Evolutionary conservation across 257 asterid genomes (phyloP).

Genomic region (Sherardia arvensis): DNA sequence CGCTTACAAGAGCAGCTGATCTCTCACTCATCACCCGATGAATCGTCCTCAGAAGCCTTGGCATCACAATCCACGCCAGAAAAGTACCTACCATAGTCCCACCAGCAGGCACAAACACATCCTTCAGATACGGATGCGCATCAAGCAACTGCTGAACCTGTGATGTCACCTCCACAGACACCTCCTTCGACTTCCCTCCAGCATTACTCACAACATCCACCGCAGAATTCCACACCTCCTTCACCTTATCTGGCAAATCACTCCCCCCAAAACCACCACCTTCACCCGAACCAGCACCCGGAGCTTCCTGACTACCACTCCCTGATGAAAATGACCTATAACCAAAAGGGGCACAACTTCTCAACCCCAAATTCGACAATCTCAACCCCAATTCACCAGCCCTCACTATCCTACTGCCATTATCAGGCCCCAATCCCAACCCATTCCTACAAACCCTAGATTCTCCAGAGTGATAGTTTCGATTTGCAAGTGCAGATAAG

Average conservation of each 20-base stretch:
- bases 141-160: constrained; percentile 63
- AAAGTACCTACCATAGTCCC: constrained; percentile 62
- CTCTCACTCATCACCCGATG: constrained; percentile 61
- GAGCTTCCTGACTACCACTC: constrained; percentile 26
- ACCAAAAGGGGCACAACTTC: constrained; percentile 21
- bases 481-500: constrained; percentile 11
- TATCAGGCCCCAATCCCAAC: constrained; percentile 18
- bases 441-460: constrained; percentile 19
- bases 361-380: constrained; percentile 13
- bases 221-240: constrained; percentile 45
- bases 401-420: constrained; percentile 8
- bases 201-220: constrained; percentile 40
- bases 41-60: constrained; percentile 58
- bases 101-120: constrained; percentile 72
- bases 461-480: constrained; percentile 23
- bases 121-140: constrained; percentile 68
- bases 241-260: constrained; percentile 52
- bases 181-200: constrained; percentile 55
- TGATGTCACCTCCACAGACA: constrained; percentile 41
- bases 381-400: constrained; percentile 4
- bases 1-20: constrained; percentile 50
- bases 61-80: constrained; percentile 78
- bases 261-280: constrained; percentile 38
- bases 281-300: constrained; percentile 26
- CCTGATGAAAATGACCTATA: constrained; percentile 43